These are phyloP conservation scores for Forsythia suspensa DNA, from an alignment of 257 asterid genomes.

Conservation along the genomic window DNA sequence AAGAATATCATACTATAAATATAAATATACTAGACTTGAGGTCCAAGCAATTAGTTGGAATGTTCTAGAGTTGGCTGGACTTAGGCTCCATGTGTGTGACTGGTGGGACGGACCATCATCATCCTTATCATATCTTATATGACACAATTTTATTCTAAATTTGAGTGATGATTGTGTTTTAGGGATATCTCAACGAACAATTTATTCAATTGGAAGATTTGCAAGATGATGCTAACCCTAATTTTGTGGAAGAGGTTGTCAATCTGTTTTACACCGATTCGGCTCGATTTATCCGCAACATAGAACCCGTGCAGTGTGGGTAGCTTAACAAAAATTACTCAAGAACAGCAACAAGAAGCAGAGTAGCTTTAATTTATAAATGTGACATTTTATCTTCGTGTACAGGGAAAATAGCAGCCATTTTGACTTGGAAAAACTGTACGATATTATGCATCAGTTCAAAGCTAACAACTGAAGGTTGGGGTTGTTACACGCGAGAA, in stretches of 20 bases:
- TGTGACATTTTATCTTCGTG: background rate
- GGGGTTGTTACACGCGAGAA: background rate
- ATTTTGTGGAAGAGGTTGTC: constrained; percentile 80
- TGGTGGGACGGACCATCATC: no score
- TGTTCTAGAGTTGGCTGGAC: no score
- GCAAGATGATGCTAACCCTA: constrained; percentile 78
- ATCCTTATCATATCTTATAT: no score
- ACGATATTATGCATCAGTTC: constrained; percentile 67
- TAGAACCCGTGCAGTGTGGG: constrained; percentile 56
- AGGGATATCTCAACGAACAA: constrained; percentile 86
- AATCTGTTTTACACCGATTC: constrained; percentile 60
- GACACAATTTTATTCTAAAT: background rate
- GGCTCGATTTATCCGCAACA: constrained; percentile 53
- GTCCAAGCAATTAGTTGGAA: no score
- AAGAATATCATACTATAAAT: no score
- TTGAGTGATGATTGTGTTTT: constrained; percentile 8
- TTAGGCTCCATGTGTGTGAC: no score
- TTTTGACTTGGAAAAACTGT: constrained; percentile 58
- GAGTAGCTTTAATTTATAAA: background rate
- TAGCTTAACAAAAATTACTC: background rate
- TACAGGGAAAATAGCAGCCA: constrained; percentile 42
- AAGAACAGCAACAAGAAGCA: background rate
- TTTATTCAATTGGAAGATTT: constrained; percentile 72
- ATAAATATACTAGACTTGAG: no score
- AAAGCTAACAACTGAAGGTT: constrained; percentile 91